Percentiles rank a stretch among this genome's conserved stretches.
phyloP scores from a whole-genome alignment of 108 stramenopile genomes.

The Fistulifera solaris region DNA sequence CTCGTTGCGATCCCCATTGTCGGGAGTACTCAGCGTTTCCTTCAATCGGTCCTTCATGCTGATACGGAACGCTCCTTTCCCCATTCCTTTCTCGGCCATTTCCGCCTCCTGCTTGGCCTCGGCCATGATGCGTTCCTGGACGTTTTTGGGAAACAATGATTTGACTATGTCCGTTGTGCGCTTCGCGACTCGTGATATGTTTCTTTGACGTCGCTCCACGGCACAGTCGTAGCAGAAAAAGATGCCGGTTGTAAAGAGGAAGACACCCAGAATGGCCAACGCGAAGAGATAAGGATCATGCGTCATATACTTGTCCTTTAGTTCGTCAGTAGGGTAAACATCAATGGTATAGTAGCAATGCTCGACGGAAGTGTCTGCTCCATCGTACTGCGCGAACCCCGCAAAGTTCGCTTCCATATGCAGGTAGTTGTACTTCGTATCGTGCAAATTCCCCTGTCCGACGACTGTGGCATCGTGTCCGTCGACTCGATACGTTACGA shows the following conservation, averaged over 20 bases:
- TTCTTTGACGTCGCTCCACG: constrained; percentile 10
- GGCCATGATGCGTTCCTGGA: constrained; percentile 6
- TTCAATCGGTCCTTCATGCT: not conserved
- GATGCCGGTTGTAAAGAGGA: constrained; percentile 8
- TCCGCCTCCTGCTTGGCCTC: not conserved
- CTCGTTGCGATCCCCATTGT: not conserved
- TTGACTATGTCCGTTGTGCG: constrained; percentile 10
- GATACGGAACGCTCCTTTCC: not conserved
- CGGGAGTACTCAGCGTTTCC: not conserved
- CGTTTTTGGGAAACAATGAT: constrained; percentile 6
- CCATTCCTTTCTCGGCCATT: not conserved
- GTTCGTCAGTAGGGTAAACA: not conserved
- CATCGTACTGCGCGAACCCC: not conserved
- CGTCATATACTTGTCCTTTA: constrained; percentile 6
- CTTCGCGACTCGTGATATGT: not conserved
- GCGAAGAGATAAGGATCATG: constrained; percentile 4
- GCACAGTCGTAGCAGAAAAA: constrained; percentile 10
- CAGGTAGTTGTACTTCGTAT: not conserved
- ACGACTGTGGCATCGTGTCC: not conserved
- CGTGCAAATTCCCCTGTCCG: constrained; percentile 3
- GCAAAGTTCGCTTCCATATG: not conserved
- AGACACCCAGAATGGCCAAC: constrained; percentile 4
- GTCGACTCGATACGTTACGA: constrained; percentile 14
- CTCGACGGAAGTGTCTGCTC: not conserved
- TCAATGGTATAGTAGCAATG: constrained; percentile 2